Base-by-base conservation (phyloP, 768 basidiomycete genomes). In the Leucocoprinus leucothites region DNA sequence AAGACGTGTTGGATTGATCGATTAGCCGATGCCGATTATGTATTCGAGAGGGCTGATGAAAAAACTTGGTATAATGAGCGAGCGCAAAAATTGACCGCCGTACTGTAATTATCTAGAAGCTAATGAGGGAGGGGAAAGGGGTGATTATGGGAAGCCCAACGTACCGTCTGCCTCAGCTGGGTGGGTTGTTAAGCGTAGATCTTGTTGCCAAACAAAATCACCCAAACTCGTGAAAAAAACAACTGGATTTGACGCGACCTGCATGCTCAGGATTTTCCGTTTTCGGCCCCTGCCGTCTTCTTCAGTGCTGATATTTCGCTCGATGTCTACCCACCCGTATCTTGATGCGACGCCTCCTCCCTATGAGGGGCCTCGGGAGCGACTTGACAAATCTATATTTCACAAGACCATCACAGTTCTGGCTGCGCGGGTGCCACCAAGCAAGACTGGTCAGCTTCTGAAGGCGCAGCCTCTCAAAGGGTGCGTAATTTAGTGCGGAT, bases 361-460 rank as follows among this genome's bases (percentile, higher is more conserved):
- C 21, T 80, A 82, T 53, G 73, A 74, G 43, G 81, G 79, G 57
- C 78, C 81, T 65, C 70, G 69, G 48, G 72, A 77, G 26, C 66
- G 68, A 41, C 67, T 93, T n/a, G 83, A 93, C 70, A 81, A 78
- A 57, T 63, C 68, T 58, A 79, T 74, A 6, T 97, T 97, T 65
- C 77, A 66, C 22, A 86, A 82, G 67, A 75, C 79, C 0, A 62
- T 95, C 7, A 74, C 82, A 6, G 78, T 94, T 9, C 73, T 95
- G 28, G 89, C 86, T 21, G 84, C 79, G 19, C 79, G 84, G 21
- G 77, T 91, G 11, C 74, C 81, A 40, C 79, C 85, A 8, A 68
- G 69, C 9, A 80, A 81, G 63, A 81, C 86, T 0, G 77, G 80
- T 1, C 63, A 65, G 0, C 59, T 94, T 26, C 66, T 89, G 57